Conservation (phyloP, 2,329 filamentous ascomycete species). For the Ceratocystis alfenasii region DNA sequence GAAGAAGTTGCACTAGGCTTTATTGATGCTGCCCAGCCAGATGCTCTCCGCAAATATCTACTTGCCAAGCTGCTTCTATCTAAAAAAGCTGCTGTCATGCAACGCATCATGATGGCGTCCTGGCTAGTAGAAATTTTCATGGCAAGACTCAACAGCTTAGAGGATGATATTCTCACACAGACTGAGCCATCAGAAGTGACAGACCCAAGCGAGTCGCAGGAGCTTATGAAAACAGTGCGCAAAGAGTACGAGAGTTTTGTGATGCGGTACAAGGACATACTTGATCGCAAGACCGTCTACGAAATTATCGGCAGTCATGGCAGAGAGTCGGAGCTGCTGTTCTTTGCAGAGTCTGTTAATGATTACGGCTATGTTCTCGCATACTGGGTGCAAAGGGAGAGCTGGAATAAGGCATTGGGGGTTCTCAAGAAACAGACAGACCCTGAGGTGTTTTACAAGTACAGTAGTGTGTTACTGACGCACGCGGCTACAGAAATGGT, state of each 20-base stretch:
- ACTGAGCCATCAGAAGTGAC: constrained; percentile 56
- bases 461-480: constrained; percentile 92
- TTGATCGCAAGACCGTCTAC: constrained; percentile 86
- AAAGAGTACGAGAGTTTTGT: constrained; percentile 84
- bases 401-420: constrained; percentile 74
- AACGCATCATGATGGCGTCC: constrained; percentile 84
- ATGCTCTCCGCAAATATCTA: constrained; percentile 82
- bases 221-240: constrained; percentile 57
- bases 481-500: constrained; percentile 75
- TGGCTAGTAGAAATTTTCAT: constrained; percentile 97
- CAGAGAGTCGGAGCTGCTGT: constrained; percentile 81
- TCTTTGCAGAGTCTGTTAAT: constrained; percentile 75
- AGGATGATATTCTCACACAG: constrained; percentile 85
- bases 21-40: constrained; percentile 79
- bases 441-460: constrained; percentile 87
- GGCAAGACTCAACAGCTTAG: constrained; percentile 87
- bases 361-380: constrained; percentile 91
- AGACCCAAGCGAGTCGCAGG: constrained; percentile 57
- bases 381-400: constrained; percentile 94
- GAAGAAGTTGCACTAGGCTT: constrained; percentile 88
- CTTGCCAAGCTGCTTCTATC: constrained; percentile 69
- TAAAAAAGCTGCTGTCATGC: constrained; percentile 79
- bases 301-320: constrained; percentile 94
- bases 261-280: constrained; percentile 67
- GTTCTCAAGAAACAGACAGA: constrained; percentile 91